Base-by-base conservation (phyloP, 352 stramenopile genomes). In the Phytophthora vignae region DNA sequence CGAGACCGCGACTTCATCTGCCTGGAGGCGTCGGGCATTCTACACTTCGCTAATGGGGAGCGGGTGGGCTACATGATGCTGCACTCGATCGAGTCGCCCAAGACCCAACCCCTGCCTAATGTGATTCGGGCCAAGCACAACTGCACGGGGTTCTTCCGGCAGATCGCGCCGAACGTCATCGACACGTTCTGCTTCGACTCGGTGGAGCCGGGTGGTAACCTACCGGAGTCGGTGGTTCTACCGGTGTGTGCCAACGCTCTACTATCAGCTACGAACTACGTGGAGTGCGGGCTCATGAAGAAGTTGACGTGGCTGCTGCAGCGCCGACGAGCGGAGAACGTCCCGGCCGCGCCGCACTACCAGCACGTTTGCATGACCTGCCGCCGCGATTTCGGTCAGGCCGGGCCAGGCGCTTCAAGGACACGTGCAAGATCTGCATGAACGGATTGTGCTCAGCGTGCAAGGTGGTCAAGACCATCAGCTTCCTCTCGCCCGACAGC, bases 1-100 rank as follows among this genome's bases (percentile, higher is more conserved):
- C 79, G 83, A 46, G 85, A 86, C 61, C 82, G 82, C 42, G 82
- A 91, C 64, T 83, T 84, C 40, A 74, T 90, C 14, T 81, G 80
- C 31, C 55, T 91, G 21, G 82, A 91, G 49, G 70, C 82, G 4
- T 87, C 77, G 1, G 84, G 82, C 0, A 63, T 90, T 27, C 74
- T 76, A 5, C 54, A 73, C 6, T 74, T 90, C 10, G 48, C 59
- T 2, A 88, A 79, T 21, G 76, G 76, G 36, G 79, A 90, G 50
- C 67, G 73, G 44, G 62, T 92, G 31, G 82, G 82, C 19, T 92
- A 79, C 72, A 81, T 90, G 31, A 60, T 89, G 10, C 64, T 89
- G 33, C 82, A 91, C 71, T 85, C 77, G 33, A 76, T 90, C 48
- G 55, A 77, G 22, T 82, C 78, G n/a, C 75, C 71, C 10, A 54